These are phyloP conservation scores for Leishmania tropica DNA, from an alignment of 208 protist genomes.

Conservation along the genomic window DNA sequence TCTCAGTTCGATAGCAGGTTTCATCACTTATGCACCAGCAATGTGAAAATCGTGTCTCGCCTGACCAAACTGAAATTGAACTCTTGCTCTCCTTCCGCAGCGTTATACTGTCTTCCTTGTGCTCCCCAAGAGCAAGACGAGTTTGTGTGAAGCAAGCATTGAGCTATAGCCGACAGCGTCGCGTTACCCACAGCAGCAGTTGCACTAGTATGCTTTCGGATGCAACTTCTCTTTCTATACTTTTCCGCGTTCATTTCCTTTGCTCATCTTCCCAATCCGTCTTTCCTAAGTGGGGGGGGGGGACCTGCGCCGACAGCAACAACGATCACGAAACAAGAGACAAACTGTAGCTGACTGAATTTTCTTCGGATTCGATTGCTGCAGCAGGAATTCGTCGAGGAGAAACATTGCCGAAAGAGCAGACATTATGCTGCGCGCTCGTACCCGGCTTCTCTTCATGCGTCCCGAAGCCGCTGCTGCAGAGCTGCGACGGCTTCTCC, in stretches of 20 bases:
- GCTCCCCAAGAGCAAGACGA: neutral
- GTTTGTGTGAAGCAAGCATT: neutral
- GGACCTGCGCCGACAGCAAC: neutral
- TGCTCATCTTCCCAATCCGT: neutral
- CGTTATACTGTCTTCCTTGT: neutral
- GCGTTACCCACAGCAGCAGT: neutral
- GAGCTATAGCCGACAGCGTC: neutral
- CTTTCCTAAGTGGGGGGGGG: neutral
- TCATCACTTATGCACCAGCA: neutral
- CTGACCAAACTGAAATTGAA: neutral
- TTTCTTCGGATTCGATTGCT: neutral
- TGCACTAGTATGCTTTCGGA: neutral
- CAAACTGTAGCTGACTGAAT: neutral
- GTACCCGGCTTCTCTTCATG: slow-evolving; percentile 1
- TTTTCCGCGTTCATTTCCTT: neutral
- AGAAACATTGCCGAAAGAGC: neutral
- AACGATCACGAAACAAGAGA: neutral
- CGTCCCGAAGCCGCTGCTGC: slow-evolving; percentile 17
- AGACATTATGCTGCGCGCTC: slow-evolving; percentile 18
- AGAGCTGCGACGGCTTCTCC: slow-evolving; percentile 30
- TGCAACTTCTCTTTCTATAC: neutral
- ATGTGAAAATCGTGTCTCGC: neutral
- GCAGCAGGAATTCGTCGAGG: neutral
- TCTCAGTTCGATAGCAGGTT: slow-evolving; percentile 3
- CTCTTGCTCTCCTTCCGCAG: neutral